Percentiles rank a stretch among this genome's conserved stretches.
Evolutionary conservation across 2,329 filamentous ascomycete species (phyloP).

Genomic region (Microcera coccophila): DNA sequence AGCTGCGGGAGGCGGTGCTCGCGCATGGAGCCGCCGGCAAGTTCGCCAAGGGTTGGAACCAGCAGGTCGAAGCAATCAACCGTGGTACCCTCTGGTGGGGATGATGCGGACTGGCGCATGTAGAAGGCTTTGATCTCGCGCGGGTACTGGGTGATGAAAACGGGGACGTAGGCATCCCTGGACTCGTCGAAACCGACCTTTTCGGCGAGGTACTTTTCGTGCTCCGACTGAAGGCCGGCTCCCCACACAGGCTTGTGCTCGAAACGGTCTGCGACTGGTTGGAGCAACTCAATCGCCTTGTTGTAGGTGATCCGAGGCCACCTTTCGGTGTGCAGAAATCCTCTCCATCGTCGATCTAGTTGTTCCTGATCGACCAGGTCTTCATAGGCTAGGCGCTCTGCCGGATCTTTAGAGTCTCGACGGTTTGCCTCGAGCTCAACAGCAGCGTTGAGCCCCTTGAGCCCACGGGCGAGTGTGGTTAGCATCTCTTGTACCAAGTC

Average conservation of each 20-base stretch:
- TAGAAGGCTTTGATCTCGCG: constrained; percentile 85
- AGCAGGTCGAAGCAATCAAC: constrained; percentile 90
- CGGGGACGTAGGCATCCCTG: constrained; percentile 54
- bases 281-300: constrained; percentile 67
- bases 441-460: constrained; percentile 41
- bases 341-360: constrained; percentile 68
- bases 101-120: constrained; percentile 41
- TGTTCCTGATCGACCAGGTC: constrained; percentile 41
- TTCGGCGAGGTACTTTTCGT: constrained; percentile 82
- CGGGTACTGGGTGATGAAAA: constrained; percentile 96
- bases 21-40: constrained; percentile 84
- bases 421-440: constrained; percentile 41
- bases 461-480: constrained; percentile 43
- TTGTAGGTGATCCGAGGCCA: constrained; percentile 86
- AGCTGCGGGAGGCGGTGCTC: constrained; percentile 71
- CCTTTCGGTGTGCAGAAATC: constrained; percentile 47
- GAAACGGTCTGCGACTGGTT: constrained; percentile 60
- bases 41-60: constrained; percentile 79
- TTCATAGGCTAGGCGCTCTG: constrained; percentile 41
- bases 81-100: constrained; percentile 44
- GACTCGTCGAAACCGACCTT: constrained; percentile 50
- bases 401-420: constrained; percentile 34
- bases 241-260: constrained; percentile 67
- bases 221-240: constrained; percentile 77
- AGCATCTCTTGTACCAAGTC: constrained; percentile 77